Evolutionary conservation across 805 yeast species (phyloP), one percentile per base, ranked within the genome.

Genomic region (Vanderwaltozyma verrucispora): DNA sequence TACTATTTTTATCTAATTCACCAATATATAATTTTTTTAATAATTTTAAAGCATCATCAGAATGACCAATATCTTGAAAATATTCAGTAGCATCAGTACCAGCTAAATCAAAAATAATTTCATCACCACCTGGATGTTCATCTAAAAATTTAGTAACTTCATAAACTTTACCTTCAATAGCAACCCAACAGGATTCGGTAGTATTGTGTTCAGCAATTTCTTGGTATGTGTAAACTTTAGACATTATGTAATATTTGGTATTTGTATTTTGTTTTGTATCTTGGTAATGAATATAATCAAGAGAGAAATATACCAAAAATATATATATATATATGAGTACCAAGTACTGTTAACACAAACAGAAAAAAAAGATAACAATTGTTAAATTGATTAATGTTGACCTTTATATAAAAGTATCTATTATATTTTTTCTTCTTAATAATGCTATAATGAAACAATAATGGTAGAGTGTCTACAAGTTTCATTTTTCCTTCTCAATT

Each of bases 61-160:
- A 86, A 65, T 92, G 99, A 26, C 99, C 99, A 57, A 92, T 88
- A 52, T 89, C 96, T 7, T 79, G 76, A 71, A 89, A 72, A 33
- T 86, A 77, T 37, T 74, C 74, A 9, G 96, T 84, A 40, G 87
- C 88, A 57, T 86, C 95, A 42, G 71, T 70, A 31, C 95, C 95
- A 24, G 82, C 94, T 54, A 76, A 71, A 49, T 84, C 94, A 35
- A 74, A 62, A 40, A 85, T 67, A 24, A 84, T 82, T 55, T 84
- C 95, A 39, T 78, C 80, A 40, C 95, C 95, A 55, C 95, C 95
- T 19, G 81, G 80, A 54, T 75, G 80, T 46, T 68, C 71, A 38
- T 67, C 71, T 46, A 67, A 47, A 44, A 68, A 68, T 28, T 60
- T 62, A 1, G 94, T 80, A 34, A 89, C 89, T 54, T 89, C 78